Percentiles rank a stretch among this genome's conserved stretches.
Conservation (phyloP, 2,329 filamentous ascomycete genomes). For the Ceratocystis colombiana region DNA sequence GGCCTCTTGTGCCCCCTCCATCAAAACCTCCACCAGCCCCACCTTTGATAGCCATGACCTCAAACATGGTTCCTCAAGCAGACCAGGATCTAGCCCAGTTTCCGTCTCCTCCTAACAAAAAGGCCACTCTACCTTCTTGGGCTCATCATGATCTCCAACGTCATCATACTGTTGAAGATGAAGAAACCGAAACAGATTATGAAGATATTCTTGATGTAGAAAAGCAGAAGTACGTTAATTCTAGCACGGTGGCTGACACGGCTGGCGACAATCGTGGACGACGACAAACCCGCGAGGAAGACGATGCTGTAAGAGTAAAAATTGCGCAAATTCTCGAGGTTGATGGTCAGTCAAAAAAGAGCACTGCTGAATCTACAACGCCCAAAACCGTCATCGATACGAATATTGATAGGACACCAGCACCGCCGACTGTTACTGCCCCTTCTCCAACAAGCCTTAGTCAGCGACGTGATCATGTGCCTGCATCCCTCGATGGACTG, state of each 20-base stretch:
- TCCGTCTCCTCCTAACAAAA: constrained; percentile 53
- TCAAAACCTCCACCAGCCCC: constrained; percentile 39
- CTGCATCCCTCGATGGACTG: constrained; percentile 46
- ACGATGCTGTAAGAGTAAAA: constrained; percentile 67
- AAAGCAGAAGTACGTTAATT: constrained; percentile 31
- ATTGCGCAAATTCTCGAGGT: constrained; percentile 57
- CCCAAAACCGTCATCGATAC: constrained; percentile 17
- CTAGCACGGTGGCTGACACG: no score
- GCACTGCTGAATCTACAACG: constrained; percentile 38
- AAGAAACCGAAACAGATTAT: constrained; percentile 69
- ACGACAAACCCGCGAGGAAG: constrained; percentile 75
- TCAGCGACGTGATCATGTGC: constrained; percentile 33
- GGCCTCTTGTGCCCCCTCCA: constrained; percentile 44
- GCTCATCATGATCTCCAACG: background rate
- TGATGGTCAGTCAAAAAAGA: constrained; percentile 65
- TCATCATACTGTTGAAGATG: constrained; percentile 40
- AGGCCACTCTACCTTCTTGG: constrained; percentile 38
- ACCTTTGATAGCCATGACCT: constrained; percentile 34
- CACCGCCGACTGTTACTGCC: constrained; percentile 28
- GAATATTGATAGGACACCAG: constrained; percentile 21
- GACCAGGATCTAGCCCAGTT: constrained; percentile 43
- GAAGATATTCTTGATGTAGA: constrained; percentile 66
- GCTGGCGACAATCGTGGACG: constrained; percentile 57
- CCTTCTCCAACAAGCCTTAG: constrained; percentile 34
- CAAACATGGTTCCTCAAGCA: constrained; percentile 38